Base-by-base conservation (phyloP, 139 green algal species). In the Bryopsis sp. region DNA sequence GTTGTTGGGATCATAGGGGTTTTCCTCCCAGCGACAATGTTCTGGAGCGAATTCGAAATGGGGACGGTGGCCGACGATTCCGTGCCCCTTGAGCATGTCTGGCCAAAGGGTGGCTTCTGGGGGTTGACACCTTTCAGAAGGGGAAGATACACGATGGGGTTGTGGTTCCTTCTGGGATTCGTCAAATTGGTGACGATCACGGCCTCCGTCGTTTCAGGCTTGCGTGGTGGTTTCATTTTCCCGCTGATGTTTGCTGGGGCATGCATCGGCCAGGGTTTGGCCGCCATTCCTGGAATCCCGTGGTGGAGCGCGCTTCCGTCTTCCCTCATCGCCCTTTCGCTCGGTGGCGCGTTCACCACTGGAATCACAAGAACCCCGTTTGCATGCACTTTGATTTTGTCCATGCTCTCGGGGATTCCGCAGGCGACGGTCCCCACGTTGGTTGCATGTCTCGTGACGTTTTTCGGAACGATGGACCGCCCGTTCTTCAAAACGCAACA, bases 21-120 rank as follows among this genome's bases (percentile, higher is more conserved):
- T 22, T 33, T 83, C 24, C 59, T 80, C 39, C 78, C 78, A 31
- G 74, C 78, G 0, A 67, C 57, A 19, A 74, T 80, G 71, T 83
- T 83, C 48, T 83, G 78, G 78, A 73, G 71, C 11, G 77, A 83
- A 67, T 80, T 74, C 50, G 78, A 83, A 62, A 79, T 83, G 8
- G 68, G 73, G 33, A 80, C 71, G 22, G 71, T 80, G 32, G 71
- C 71, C 19, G 46, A 79, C 36, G 58, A 54, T 2, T 50, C 35
- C 26, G 47, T 54, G 29, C 61, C 71, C 28, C 68, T 83, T 11
- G 61, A 68, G 3, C 78, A 83, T 72, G 73, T 83, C 54, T 83
- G 78, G 78, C 78, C 78, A 29, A 65, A 78, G 50, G 68, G 60
- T 11, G 73, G 73, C 33, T 36, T 79, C 3, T 72, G 58, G 37